Base-by-base conservation (phyloP, 2,329 filamentous ascomycete species). In the Saccharata proteae region DNA sequence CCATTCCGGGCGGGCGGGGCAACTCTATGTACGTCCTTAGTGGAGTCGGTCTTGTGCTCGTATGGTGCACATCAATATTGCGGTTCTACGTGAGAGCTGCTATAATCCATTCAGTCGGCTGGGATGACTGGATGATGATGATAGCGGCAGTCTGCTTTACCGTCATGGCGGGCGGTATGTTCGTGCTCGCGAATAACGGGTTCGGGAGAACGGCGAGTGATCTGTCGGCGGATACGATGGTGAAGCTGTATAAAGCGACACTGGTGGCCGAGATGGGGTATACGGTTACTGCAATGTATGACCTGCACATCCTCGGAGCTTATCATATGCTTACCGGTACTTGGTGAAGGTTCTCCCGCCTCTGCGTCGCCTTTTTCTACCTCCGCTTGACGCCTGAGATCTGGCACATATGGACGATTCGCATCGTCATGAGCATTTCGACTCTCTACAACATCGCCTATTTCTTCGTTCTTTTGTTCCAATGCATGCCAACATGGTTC, bases 331-430 rank as follows among this genome's bases (percentile, higher is more conserved):
- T n/a, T 7, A 7, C n/a, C n/a, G n/a, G 19, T 21, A n/a, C 7
- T 21, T 21, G 19, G 19, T 13, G 12, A 9, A 25, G 23, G 23
- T 33, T 33, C 18, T 33, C 28, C 31, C 25, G 31, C 6, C 31
- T 33, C 15, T 33, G 25, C 14, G 19, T 33, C 2, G 27, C 24
- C 19, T 33, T 24, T 16, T 33, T 28, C 25, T 33, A 33, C 18
- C 31, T 35, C 16, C 26, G 32, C n/a, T 27, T 35, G 3, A 35
- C 32, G 5, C 26, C 27, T 8, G 23, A 23, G 8, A 25, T 29
- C 20, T 33, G 31, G 31, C 31, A 33, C 15, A 33, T 33, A 14
- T 28, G 31, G 31, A 23, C 19, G n/a, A 27, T 33, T 19, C 13
- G 19, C 6, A 16, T 11, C 14, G 9, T 33, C 4, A 33, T 33